Evolutionary conservation across 1,284 basidiomycete species (phyloP).

Genomic region (Ustilago curta): DNA sequence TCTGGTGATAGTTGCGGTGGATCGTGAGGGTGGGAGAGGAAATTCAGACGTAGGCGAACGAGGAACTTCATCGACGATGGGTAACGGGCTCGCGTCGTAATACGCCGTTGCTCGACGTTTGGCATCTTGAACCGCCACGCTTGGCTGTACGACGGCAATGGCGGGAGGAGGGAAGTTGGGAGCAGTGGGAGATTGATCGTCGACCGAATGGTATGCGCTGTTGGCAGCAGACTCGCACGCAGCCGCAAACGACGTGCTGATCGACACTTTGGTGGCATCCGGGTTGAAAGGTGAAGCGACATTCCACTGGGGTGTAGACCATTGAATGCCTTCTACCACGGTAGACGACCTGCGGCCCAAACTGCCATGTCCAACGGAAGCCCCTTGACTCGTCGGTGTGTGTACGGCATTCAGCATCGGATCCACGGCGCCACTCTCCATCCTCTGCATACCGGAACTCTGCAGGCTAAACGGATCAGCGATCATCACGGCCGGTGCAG

Average conservation of each 20-base stretch:
- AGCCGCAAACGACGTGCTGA: not conserved
- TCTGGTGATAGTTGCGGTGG: not conserved
- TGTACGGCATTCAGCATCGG: constrained; percentile 8
- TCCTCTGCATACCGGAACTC: constrained; percentile 18
- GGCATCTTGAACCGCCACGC: not conserved
- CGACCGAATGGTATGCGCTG: not conserved
- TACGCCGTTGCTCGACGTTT: constrained; percentile 20
- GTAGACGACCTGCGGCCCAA: not conserved
- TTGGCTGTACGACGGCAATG: not conserved
- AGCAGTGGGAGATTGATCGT: constrained; percentile 24
- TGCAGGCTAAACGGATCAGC: constrained; percentile 22
- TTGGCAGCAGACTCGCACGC: too few relatives aligned
- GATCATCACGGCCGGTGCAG: constrained; percentile 30
- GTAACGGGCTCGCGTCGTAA: constrained; percentile 20
- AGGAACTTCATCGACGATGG: constrained; percentile 14
- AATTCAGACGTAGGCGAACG: constrained; percentile 2
- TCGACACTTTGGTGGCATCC: not conserved
- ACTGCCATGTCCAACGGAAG: constrained; percentile 3
- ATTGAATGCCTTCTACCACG: not conserved
- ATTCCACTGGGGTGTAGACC: constrained; percentile 14
- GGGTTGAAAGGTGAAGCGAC: constrained; percentile 27
- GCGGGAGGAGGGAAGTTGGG: constrained; percentile 19
- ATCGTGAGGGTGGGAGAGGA: not conserved
- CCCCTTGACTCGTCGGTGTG: constrained; percentile 9
- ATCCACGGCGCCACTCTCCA: constrained; percentile 30